Base-by-base conservation (phyloP, 129 eudicot genomes). In the Pseudognaphalium luteoalbum region DNA sequence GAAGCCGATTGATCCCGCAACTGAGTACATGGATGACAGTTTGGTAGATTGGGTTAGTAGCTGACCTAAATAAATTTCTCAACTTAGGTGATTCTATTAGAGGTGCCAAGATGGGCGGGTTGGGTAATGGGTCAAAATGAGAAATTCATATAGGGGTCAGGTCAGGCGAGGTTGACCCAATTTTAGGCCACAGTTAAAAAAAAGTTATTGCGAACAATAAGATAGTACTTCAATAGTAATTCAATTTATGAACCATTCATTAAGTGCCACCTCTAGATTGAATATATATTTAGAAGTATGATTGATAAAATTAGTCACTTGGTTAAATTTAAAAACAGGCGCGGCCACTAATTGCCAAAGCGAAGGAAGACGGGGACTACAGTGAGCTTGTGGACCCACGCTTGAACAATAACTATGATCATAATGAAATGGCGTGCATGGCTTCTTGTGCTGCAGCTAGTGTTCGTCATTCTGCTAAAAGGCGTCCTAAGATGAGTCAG, bases 401-500 rank as follows among this genome's bases (percentile, higher is more conserved):
- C 7, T 78, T 91, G 35, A 93, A 87, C 76, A 80, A 71, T 34
- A 89, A 87, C 66, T 91, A 58, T 50, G 75, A 32, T 33, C 76
- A 67, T 3, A 58, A 81, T 4, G 97, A 91, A 80, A 83, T 95
- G 88, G 86, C 83, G 35, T 87, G 84, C 7, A 86, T 95, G 96
- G 85, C 87, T 33, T 84, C 89, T 17, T 89, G 90, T 76, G 97
- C 97, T 67, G 80, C 92, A 33, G 96, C 99, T 30, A 61, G 90
- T 70, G 85, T 87, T 32, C 97, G 96, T 50, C 99, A 91, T 85
- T 95, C 99, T 32, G 96, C 90, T 70, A 86, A 78, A 76, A 84
- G 83, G 76, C 97, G 99, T 44, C 99, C 96, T 21, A 83, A 80
- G 70, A 95, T 95, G 97, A 95, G 94, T 68, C 97, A 89, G 98